Evolutionary conservation across 345 rosid species (phyloP).

Genomic region (Gossypium sturtianum): DNA sequence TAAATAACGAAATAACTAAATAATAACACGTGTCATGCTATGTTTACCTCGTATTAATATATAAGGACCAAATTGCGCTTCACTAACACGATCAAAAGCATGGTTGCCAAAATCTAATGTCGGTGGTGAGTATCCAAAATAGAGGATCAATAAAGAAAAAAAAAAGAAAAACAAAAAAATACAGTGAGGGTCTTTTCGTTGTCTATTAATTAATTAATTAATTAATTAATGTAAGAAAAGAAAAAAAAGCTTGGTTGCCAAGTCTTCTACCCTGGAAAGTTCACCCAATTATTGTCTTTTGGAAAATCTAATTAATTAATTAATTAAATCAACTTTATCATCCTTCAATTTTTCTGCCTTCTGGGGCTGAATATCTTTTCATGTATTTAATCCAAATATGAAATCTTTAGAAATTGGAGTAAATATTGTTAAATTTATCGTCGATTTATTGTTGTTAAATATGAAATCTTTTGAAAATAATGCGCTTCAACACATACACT

Average conservation of each 20-base stretch:
- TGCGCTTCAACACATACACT: no score
- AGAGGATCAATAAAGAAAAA: neutral
- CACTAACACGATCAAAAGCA: no score
- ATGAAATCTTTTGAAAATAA: no score
- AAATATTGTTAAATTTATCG: no score
- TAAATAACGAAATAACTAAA: rapidly evolving
- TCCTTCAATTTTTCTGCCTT: neutral
- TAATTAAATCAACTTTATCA: neutral
- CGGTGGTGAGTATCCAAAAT: neutral
- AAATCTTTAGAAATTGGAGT: no score
- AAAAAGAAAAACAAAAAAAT: neutral
- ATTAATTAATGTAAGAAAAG: neutral
- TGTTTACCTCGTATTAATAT: rapidly evolving
- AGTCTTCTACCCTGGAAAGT: neutral
- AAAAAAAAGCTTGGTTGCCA: neutral
- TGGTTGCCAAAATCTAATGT: neutral
- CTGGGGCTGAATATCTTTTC: neutral
- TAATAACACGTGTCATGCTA: rapidly evolving
- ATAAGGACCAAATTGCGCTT: rapidly evolving
- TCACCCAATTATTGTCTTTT: neutral
- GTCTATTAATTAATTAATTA: neutral
- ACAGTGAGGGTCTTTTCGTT: neutral
- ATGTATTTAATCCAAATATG: no score
- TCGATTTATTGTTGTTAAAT: no score
- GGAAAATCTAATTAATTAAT: neutral